Base-by-base conservation (phyloP, 2,329 filamentous ascomycete species). In the Delphinella strobiligena region DNA sequence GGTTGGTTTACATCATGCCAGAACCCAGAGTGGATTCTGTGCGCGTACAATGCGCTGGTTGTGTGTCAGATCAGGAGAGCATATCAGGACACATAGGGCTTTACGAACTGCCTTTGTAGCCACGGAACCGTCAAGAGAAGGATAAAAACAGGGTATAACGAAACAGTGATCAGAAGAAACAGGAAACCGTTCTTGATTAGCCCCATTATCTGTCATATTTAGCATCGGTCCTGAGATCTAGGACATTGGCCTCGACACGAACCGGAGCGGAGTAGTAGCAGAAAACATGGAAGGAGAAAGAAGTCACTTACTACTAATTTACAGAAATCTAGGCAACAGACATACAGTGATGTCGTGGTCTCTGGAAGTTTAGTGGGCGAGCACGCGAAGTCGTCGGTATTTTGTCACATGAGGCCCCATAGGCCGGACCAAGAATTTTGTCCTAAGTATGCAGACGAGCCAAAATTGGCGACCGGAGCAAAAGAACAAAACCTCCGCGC, bases 21-120 rank as follows among this genome's bases (percentile, higher is more conserved):
- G 75, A 87, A 56, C 72, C 75, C 3, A 74, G 68, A 2, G 79
- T 80, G 80, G 49, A 94, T 58, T 45, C 81, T 82, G 61, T 96
- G 81, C 19, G 81, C 78, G 57, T 96, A 98, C 4, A 95, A 60
- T 17, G 82, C 79, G 54, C 87, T 93, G 49, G 36, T 4, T 3
- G 29, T 4, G 34, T 35, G 9, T 42, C 19, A 45, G 38, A 37
- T 24, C 36, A 31, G 41, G 7, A 17, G 12, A 32, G 32, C 14
- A 43, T n/a, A 36, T 31, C 19, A 12, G 9, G 40, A 24, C 33
- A n/a, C n/a, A n/a, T 29, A 17, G 18, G 15, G 19, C 2, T 15
- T 35, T 22, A 60, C 78, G 63, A 69, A 93, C 87, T 88, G 78
- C 63, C 82, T 71, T 58, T 96, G 89, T 38, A 93, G 65, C 49